Conservation (phyloP, 495 filamentous ascomycete genomes). For the Trichoderma erinaceum region DNA sequence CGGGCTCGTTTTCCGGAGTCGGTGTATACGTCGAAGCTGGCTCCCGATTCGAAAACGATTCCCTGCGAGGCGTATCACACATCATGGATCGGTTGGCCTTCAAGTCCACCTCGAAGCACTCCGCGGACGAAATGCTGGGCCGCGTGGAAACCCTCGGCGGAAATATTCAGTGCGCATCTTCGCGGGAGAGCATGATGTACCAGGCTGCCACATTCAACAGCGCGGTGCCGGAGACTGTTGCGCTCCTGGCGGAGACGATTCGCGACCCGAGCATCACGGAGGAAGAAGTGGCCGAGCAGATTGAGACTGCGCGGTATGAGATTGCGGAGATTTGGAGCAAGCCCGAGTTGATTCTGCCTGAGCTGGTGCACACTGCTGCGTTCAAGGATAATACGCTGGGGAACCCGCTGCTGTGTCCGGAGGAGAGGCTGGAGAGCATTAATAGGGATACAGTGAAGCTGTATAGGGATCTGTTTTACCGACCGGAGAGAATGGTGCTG, state of each 20-base stretch:
- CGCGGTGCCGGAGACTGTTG: conserved; percentile 75
- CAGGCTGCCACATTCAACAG: conserved; percentile 97
- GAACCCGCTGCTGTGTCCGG: conserved; percentile 86
- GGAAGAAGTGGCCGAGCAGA: conserved; percentile 77
- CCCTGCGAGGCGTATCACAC: conserved; percentile 84
- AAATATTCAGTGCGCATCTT: conserved; percentile 93
- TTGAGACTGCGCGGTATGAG: conserved; percentile 89
- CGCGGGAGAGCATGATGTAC: conserved; percentile 96
- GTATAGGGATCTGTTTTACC: conserved; percentile 79
- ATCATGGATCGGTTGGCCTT: conserved; percentile 95
- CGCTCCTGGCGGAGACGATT: conserved; percentile 88
- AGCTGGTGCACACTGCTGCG: conserved; percentile 89
- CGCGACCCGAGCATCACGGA: conserved; percentile 84
- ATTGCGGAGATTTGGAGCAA: conserved; percentile 97
- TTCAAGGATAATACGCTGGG: conserved; percentile 94
- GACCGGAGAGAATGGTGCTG: conserved; percentile 84
- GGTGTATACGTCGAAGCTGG: conserved; percentile 97
- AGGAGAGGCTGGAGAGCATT: conserved; percentile 73
- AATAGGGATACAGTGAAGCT: conserved; percentile 65
- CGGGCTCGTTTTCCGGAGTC: conserved; percentile 90
- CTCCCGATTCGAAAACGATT: conserved; percentile 85
- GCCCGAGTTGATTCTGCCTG: conserved; percentile 91
- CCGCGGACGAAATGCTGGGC: conserved; percentile 81
- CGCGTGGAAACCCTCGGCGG: conserved; percentile 79
- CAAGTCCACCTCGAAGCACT: conserved; percentile 74